Percentiles rank a stretch among this genome's conserved stretches.
Conservation (phyloP, 2,329 filamentous ascomycete genomes). For the Alternaria dauci region DNA sequence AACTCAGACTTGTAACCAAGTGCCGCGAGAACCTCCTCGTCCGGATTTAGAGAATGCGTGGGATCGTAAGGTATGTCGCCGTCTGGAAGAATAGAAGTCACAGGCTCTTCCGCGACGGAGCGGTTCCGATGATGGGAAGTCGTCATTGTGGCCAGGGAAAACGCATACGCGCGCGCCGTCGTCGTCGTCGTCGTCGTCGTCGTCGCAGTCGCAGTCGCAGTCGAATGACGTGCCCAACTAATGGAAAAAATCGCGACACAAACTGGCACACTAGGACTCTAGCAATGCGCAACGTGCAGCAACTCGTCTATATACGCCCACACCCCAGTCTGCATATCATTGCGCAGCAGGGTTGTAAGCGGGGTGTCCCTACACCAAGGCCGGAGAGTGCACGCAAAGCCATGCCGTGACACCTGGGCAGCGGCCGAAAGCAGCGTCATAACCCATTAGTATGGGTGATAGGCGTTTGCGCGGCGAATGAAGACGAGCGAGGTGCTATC, state of each 20-base stretch:
- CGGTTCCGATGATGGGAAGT: conserved; percentile 18
- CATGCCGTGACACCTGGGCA: conserved; percentile 1
- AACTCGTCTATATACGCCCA: conserved; percentile 4
- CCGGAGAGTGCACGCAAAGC: conserved; percentile 10
- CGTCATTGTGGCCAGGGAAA: conserved; percentile 15
- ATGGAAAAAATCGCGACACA: neutral
- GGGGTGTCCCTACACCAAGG: conserved; percentile 8
- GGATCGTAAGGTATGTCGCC: conserved; percentile 60
- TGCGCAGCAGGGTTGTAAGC: conserved; percentile 3
- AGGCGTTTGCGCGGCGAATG: conserved; percentile 23
- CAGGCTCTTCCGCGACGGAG: conserved; percentile 59
- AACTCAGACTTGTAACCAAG: conserved; percentile 71
- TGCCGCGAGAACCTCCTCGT: conserved; percentile 69
- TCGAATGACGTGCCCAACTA: neutral
- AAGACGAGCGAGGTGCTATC: conserved; percentile 12
- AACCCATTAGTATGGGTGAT: conserved; percentile 12
- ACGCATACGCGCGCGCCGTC: conserved; percentile 10
- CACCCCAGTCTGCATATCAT: neutral
- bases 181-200: neutral
- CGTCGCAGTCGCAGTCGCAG: neutral
- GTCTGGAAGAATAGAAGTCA: conserved; percentile 61
- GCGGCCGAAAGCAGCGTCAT: neutral
- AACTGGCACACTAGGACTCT: neutral
- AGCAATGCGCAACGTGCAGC: neutral
- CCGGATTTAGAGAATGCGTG: conserved; percentile 57